Percentiles rank a stretch among this genome's conserved stretches.
These are phyloP conservation scores for Cercospora zeae-maydis DNA, from an alignment of 2,329 filamentous ascomycete genomes.

Conservation along the genomic window DNA sequence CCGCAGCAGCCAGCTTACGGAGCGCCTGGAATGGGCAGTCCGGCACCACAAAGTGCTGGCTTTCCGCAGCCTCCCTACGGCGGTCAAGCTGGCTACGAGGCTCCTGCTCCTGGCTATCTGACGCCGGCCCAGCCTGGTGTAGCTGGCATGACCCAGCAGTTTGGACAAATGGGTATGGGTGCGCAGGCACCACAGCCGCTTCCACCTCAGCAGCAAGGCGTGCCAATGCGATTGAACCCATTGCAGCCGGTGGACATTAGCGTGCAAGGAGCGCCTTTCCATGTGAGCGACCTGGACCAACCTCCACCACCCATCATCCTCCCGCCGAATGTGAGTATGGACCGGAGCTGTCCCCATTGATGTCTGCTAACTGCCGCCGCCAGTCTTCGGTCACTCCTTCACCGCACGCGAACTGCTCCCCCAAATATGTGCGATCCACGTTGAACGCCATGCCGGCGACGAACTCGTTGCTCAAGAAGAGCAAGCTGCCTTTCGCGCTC, in stretches of 20 bases:
- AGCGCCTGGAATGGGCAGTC: slow-evolving; percentile 25
- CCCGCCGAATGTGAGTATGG: slow-evolving; percentile 75
- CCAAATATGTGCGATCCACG: slow-evolving; percentile 93
- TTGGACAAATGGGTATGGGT: slow-evolving; percentile 69
- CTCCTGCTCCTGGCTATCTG: slow-evolving; percentile 44
- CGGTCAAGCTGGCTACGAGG: slow-evolving; percentile 58
- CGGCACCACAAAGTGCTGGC: slow-evolving; percentile 17
- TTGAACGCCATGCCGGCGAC: slow-evolving; percentile 92
- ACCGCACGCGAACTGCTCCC: slow-evolving; percentile 81
- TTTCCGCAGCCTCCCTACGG: slow-evolving; percentile 45
- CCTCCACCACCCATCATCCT: slow-evolving; percentile 88
- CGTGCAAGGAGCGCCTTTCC: slow-evolving; percentile 79
- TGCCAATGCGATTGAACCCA: slow-evolving; percentile 66
- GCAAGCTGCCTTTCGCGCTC: slow-evolving; percentile 88
- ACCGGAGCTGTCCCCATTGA: neutral
- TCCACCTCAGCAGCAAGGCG: slow-evolving; percentile 48
- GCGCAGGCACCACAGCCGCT: slow-evolving; percentile 45
- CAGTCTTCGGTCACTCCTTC: slow-evolving; percentile 89
- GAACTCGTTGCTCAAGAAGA: slow-evolving; percentile 91
- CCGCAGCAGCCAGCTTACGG: slow-evolving; percentile 34
- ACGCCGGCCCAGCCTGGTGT: slow-evolving; percentile 31
- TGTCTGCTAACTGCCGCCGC: neutral
- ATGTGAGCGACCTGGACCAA: slow-evolving; percentile 85
- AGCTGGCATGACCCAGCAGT: slow-evolving; percentile 62
- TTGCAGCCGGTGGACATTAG: slow-evolving; percentile 83